Evolutionary conservation across 345 rosid genomes (phyloP).

Genomic region (Cardamine occulta): DNA sequence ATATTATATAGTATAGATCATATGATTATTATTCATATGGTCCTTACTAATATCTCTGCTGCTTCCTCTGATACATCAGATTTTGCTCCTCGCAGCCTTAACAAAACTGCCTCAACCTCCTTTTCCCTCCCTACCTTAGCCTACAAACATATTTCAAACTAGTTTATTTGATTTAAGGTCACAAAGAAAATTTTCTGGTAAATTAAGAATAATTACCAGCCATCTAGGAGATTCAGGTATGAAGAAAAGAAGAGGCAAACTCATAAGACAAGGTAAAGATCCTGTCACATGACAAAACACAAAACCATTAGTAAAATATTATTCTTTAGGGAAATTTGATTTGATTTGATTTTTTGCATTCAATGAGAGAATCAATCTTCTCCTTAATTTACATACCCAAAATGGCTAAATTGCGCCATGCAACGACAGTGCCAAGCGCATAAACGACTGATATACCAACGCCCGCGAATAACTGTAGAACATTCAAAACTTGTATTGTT

Average conservation of each 20-base stretch:
- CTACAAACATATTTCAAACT: constrained; percentile 1
- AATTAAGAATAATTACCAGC: constrained; percentile 34
- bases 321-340: background rate
- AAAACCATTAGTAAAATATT: background rate
- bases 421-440: constrained; percentile 32
- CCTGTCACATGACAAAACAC: constrained; percentile 25
- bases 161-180: background rate
- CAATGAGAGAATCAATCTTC: background rate
- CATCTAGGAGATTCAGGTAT: constrained; percentile 47
- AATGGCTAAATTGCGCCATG: constrained; percentile 45
- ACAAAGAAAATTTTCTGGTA: background rate
- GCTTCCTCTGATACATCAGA: constrained; percentile 44
- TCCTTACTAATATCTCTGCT: constrained; percentile 40
- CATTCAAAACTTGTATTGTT: background rate
- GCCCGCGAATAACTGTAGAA: constrained; percentile 29
- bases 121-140: constrained; percentile 41
- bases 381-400: constrained; percentile 22
- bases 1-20: too few species aligned
- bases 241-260: constrained; percentile 45
- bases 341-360: too few species aligned
- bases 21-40: background rate
- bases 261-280: constrained; percentile 28
- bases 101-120: constrained; percentile 32
- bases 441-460: constrained; percentile 38
- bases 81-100: constrained; percentile 31